Conservation (phyloP, 176 grass and related monocot genomes). For the Ensete ventricosum region DNA sequence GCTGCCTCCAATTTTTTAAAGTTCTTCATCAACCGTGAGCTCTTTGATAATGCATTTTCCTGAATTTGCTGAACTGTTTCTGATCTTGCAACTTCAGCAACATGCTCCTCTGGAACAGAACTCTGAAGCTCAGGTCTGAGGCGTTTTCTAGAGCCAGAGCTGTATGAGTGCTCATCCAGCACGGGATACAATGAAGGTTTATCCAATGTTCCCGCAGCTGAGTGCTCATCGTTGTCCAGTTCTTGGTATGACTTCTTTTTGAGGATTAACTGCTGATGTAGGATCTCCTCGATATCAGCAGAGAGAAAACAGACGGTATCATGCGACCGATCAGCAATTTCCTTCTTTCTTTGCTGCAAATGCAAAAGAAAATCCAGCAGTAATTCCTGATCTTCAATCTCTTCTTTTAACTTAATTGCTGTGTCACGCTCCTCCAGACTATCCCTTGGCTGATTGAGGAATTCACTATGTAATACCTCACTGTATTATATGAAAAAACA, state of each 20-base stretch:
- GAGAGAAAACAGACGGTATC: slow-evolving; percentile 72
- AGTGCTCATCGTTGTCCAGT: slow-evolving; percentile 55
- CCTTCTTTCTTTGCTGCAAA: slow-evolving; percentile 74
- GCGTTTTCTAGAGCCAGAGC: slow-evolving; percentile 62
- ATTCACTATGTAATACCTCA: slow-evolving; percentile 82
- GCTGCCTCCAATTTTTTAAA: slow-evolving; percentile 88
- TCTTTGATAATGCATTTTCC: slow-evolving; percentile 76
- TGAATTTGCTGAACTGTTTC: slow-evolving; percentile 39
- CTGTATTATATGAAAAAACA: slow-evolving; percentile 23
- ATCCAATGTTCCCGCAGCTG: slow-evolving; percentile 23
- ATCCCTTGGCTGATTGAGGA: slow-evolving; percentile 70
- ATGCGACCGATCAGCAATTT: slow-evolving; percentile 57
- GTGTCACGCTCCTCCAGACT: slow-evolving; percentile 64
- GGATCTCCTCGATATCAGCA: slow-evolving; percentile 75
- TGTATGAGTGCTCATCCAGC: slow-evolving; percentile 39
- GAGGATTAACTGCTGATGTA: slow-evolving; percentile 48
- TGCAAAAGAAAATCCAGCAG: slow-evolving; percentile 74
- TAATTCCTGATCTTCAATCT: slow-evolving; percentile 86
- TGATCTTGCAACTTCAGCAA: slow-evolving; percentile 42
- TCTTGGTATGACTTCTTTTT: slow-evolving; percentile 29
- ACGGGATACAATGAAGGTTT: not conserved
- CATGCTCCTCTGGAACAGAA: slow-evolving; percentile 40
- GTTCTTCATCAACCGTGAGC: slow-evolving; percentile 87
- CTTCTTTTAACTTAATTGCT: slow-evolving; percentile 68
- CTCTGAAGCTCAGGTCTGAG: slow-evolving; percentile 45